Percentiles rank a stretch among this genome's conserved stretches.
These are phyloP conservation scores for Larix sibirica DNA, from an alignment of 83 land plant species.

Conservation along the genomic window DNA sequence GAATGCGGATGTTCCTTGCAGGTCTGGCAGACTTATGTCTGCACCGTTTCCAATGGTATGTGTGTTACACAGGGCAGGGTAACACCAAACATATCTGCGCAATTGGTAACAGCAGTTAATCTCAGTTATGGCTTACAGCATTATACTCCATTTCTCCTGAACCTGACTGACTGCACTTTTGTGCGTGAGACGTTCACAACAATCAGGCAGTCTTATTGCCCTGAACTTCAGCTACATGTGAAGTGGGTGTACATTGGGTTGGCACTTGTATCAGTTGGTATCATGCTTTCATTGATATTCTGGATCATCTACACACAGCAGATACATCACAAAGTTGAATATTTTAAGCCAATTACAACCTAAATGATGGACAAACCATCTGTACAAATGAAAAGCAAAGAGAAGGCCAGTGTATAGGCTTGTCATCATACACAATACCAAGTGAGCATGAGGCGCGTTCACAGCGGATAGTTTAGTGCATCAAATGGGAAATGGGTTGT, in stretches of 20 bases:
- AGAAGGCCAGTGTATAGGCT: not conserved
- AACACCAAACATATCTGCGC: conserved; percentile 49
- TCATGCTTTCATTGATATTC: conserved; percentile 67
- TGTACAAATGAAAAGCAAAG: not conserved
- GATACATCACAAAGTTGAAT: not conserved
- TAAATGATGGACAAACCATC: not conserved
- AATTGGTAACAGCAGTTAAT: conserved; percentile 57
- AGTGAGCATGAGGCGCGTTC: conserved; percentile 16
- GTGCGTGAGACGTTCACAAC: conserved; percentile 64
- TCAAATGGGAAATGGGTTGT: too few species aligned
- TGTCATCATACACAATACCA: not conserved
- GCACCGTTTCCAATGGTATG: conserved; percentile 34
- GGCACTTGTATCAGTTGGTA: conserved; percentile 60
- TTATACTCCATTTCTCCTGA: conserved; percentile 68
- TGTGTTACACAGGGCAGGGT: conserved; percentile 54
- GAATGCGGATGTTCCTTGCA: conserved; percentile 16
- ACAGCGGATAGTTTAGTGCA: too few species aligned
- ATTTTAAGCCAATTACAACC: not conserved
- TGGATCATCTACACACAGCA: conserved; percentile 48
- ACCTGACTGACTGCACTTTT: conserved; percentile 73
- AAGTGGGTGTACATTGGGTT: conserved; percentile 59
- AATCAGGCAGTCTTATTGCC: conserved; percentile 55
- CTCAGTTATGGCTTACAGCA: conserved; percentile 67
- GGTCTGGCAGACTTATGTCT: conserved; percentile 70
- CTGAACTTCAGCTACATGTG: conserved; percentile 41